Base-by-base conservation (phyloP, 164 flowering plant species). In the Kalanchoe fedtschenkoi region DNA sequence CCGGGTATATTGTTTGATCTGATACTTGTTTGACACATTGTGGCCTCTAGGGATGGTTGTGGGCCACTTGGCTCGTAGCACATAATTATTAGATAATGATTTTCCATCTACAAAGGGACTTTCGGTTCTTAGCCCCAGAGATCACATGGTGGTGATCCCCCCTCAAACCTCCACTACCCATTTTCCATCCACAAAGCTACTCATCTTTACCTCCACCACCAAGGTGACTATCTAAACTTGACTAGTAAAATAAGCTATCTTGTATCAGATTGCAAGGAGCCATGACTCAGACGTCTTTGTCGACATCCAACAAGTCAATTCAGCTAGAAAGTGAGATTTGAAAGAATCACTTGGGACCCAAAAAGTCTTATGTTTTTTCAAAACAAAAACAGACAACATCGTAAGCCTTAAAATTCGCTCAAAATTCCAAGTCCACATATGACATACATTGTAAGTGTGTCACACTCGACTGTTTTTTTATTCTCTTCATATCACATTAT, bases 271-370 rank as follows among this genome's bases (percentile, higher is more conserved):
- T 10, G 51, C 22, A 44, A 44, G 54, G 54, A 47, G 14, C 22
- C 54, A 47, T 21, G n/a, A n/a, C n/a, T n/a, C n/a, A n/a, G n/a
- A n/a, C n/a, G n/a, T n/a, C n/a, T n/a, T n/a, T n/a, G n/a, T n/a
- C n/a, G n/a, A n/a, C n/a, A n/a, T n/a, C n/a, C n/a, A n/a, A n/a
- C n/a, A n/a, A n/a, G n/a, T n/a, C n/a, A n/a, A n/a, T n/a, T n/a
- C n/a, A 47, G 55, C 30, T 21, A 51, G 32, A 51, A 51, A 51
- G 56, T 26, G 56, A 26, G 56, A 51, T 26, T 51, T 51, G n/a
- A 26, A 51, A 51, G 56, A 51, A 51, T 51, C 56, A 51, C 5
- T 26, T 11, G 56, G 32, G 32, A 26, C 56, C 56, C 32, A 47
- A 47, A 47, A 47, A 4, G 54, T 46, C 11, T 30, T 11, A 30